Conservation (phyloP, 140 eudicot species). For the Cichorium intybus region DNA sequence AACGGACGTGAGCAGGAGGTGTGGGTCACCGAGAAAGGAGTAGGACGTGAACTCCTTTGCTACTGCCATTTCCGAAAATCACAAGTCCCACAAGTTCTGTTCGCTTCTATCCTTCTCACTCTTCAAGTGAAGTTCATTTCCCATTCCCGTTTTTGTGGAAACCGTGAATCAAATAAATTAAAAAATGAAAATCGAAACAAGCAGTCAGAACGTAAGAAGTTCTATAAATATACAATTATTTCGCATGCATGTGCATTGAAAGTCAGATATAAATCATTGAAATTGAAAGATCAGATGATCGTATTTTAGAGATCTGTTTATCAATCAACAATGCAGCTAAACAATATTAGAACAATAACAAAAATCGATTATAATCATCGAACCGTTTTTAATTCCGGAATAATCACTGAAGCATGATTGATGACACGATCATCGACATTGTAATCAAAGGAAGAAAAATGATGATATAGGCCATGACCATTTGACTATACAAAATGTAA, state of each 20-base stretch:
- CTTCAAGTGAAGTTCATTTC: no score
- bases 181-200: not conserved
- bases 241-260: not conserved
- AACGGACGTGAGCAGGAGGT: no score
- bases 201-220: not conserved
- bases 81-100: no score
- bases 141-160: no score
- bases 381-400: not conserved
- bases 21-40: no score
- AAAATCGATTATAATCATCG: not conserved
- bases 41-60: no score
- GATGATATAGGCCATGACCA: no score
- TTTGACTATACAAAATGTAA: no score
- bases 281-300: not conserved
- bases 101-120: no score
- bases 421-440: conserved; percentile 9
- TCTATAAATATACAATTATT: not conserved
- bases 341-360: not conserved
- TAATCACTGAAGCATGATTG: conserved; percentile 2
- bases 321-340: conserved; percentile 14
- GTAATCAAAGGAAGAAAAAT: no score
- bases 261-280: not conserved
- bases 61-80: no score
- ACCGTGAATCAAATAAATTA: not conserved
- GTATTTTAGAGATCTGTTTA: not conserved